These are phyloP conservation scores for Eragrostis tef DNA, from an alignment of 202 grass and related monocot genomes.

Conservation along the genomic window DNA sequence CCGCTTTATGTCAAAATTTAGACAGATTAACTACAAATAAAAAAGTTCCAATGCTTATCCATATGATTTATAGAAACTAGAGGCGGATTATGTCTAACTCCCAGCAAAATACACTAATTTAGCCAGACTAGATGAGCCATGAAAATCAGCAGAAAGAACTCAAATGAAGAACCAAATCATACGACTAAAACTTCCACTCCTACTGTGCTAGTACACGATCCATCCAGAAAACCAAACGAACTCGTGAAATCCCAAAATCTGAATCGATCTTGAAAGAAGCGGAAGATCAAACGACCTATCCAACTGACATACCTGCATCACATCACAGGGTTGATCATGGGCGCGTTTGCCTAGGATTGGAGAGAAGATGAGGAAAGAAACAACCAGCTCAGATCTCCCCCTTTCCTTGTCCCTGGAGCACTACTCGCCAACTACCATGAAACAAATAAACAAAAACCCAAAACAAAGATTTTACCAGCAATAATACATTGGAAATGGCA, in stretches of 20 bases:
- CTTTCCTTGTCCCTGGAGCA: constrained; percentile 18
- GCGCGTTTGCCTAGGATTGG: neutral
- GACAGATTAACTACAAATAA: neutral
- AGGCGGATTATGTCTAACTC: neutral
- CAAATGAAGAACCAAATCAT: constrained; percentile 1
- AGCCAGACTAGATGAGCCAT: neutral
- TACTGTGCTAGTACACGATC: neutral
- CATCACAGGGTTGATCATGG: neutral
- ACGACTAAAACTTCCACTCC: neutral
- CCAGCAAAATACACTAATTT: neutral
- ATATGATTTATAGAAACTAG: neutral
- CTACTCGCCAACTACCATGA: constrained; percentile 51
- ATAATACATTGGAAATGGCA: constrained; percentile 27
- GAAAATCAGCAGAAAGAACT: constrained; percentile 8
- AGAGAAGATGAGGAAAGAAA: constrained; percentile 36
- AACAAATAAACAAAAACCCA: constrained; percentile 46
- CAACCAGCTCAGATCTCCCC: constrained; percentile 40
- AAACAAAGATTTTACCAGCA: constrained; percentile 16
- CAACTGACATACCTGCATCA: constrained; percentile 47
- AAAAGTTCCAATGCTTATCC: no score
- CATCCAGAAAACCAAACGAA: constrained; percentile 11
- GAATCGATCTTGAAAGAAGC: neutral
- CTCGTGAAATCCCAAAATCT: neutral
- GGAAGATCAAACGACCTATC: neutral
- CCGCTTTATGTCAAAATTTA: no score